phyloP scores from a whole-genome alignment of 257 asterid genomes.

The Solanum pimpinellifolium region DNA sequence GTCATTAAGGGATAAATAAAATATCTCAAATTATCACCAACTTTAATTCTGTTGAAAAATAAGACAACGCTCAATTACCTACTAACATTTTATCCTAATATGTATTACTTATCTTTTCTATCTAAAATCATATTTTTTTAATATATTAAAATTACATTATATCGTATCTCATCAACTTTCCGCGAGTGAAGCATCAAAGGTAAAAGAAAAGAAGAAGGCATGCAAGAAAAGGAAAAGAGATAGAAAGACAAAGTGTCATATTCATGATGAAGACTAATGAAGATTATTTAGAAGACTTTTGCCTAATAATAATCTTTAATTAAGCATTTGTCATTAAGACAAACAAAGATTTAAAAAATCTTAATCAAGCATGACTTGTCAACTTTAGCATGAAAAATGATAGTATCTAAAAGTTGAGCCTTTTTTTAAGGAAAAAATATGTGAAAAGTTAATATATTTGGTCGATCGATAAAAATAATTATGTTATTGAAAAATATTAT shows the following conservation, averaged over 20 bases:
- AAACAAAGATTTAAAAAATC: conserved; percentile 19
- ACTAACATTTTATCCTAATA: neutral
- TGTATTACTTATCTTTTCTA: too few relatives aligned
- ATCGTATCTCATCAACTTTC: neutral
- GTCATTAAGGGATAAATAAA: too few relatives aligned
- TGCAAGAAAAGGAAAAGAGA: neutral
- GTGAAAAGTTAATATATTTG: too few relatives aligned
- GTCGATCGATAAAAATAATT: too few relatives aligned
- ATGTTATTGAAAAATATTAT: too few relatives aligned
- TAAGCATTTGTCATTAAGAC: conserved; percentile 5
- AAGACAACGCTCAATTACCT: neutral
- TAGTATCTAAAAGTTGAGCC: conserved; percentile 28
- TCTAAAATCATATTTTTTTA: too few relatives aligned
- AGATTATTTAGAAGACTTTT: neutral
- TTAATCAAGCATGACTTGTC: conserved; percentile 27
- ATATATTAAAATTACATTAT: too few relatives aligned
- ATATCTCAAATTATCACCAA: too few relatives aligned
- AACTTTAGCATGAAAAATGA: conserved; percentile 29
- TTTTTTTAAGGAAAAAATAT: conserved; percentile 10
- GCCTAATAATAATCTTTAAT: neutral
- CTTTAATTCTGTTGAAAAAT: too few relatives aligned
- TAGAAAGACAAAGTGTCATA: neutral
- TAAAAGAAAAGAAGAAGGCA: neutral
- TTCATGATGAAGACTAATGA: neutral
- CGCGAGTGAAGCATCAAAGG: neutral